Conservation (phyloP, 495 filamentous ascomycete genomes). For the Penicilliopsis zonata region DNA sequence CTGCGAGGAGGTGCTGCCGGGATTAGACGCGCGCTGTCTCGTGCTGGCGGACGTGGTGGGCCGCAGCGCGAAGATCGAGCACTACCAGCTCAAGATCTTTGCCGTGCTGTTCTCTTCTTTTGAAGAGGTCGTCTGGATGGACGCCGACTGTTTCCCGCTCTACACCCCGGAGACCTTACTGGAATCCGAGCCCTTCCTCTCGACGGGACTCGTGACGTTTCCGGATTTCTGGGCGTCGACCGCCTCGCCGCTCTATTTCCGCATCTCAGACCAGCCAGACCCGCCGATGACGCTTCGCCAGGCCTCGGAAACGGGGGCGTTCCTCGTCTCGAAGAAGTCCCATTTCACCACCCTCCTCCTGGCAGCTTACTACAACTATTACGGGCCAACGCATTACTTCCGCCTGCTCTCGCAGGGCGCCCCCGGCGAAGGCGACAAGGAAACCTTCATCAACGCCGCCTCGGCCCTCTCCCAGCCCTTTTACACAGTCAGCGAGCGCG, state of each 20-base stretch:
- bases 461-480: slow-evolving; percentile 33
- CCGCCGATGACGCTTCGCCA: slow-evolving; percentile 27
- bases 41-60: slow-evolving; percentile 33
- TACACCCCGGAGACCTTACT: slow-evolving; percentile 40
- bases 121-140: slow-evolving; percentile 49
- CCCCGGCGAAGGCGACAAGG: slow-evolving; percentile 51
- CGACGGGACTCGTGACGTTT: slow-evolving; percentile 45
- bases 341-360: slow-evolving; percentile 42
- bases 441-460: slow-evolving; percentile 49
- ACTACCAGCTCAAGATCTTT: slow-evolving; percentile 50
- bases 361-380: slow-evolving; percentile 51
- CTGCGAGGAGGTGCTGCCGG: slow-evolving; percentile 39
- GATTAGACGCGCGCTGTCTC: slow-evolving; percentile 40
- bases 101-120: slow-evolving; percentile 50
- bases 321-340: slow-evolving; percentile 44
- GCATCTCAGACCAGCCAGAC: slow-evolving; percentile 32
- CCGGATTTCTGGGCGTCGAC: slow-evolving; percentile 51
- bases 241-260: slow-evolving; percentile 38
- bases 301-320: slow-evolving; percentile 43
- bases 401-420: slow-evolving; percentile 42
- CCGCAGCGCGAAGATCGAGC: slow-evolving; percentile 20
- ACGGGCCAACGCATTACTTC: slow-evolving; percentile 48
- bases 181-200: slow-evolving; percentile 35
- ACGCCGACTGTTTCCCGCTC: slow-evolving; percentile 45
- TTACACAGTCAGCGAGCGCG: slow-evolving; percentile 36